Evolutionary conservation across 768 basidiomycete species (phyloP), one percentile per base, ranked within the genome.

Genomic region (Lentinula edodes): DNA sequence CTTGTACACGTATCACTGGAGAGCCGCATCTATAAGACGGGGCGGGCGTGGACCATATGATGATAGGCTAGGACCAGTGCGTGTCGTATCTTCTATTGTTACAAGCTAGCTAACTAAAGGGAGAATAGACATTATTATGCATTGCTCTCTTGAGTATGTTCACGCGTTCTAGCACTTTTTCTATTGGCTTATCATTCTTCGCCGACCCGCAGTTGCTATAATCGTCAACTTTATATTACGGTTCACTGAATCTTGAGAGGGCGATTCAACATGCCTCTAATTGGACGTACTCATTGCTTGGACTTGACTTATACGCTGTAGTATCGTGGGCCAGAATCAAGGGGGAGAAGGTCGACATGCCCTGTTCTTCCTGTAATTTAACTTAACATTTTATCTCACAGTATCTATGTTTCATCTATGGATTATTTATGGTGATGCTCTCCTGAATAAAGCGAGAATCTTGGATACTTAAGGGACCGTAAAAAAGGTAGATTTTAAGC

Each of bases 41-140:
- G 92, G 96, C 52, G 93, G 95, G 9, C 83, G 91, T 61, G 95
- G 94, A 7, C 95, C 96, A 6, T 98, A 98, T 72, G 97, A 99
- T 68, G 97, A 99, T 74, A 83, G 97, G 60, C 73, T 97, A 55
- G 96, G 95, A 36, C 95, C 95, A 39, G 95, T 97, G 70, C 75
- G 95, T 87, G 43, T 54, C 43, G 39, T 50, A 52, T 56, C 53
- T 66, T 61, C 46, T 64, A 58, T 50, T 59, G 45, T 34, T 58
- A 46, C 52, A 41, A 20, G 35, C 36, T 60, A 36, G 63, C 65
- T 69, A 54, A 46, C 64, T 20, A 55, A 39, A 62, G 51, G 39
- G 55, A 56, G 51, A 20, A 54, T 68, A 94, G 91, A 93, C 93
- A 16, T 76, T 95, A 45, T 74, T 96, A 46, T 96, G 94, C 69